A percentile compares a stretch with the other conserved stretches of the same genome.
phyloP scores from a whole-genome alignment of 768 basidiomycete genomes.

The Amanita phalloides region DNA sequence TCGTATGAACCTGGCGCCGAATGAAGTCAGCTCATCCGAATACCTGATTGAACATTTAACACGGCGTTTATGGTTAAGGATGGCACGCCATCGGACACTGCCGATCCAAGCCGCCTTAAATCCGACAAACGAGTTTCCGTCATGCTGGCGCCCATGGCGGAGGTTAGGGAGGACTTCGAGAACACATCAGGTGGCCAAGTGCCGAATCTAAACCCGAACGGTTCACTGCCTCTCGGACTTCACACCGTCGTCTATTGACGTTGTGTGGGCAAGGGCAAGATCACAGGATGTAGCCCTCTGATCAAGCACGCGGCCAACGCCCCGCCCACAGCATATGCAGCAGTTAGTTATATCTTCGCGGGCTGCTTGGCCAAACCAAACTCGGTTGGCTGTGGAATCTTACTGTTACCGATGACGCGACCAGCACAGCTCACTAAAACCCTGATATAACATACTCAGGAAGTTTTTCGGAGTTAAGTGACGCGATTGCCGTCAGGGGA shows the following conservation, averaged over 20 bases:
- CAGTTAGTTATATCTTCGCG: neutral
- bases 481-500: neutral
- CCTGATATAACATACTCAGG: neutral
- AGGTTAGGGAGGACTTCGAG: neutral
- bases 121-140: conserved; percentile 1
- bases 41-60: neutral
- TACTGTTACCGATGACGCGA: conserved; percentile 2
- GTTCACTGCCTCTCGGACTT: neutral
- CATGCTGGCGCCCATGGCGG: neutral
- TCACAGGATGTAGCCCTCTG: neutral
- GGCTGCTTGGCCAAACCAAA: neutral
- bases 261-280: neutral
- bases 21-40: neutral
- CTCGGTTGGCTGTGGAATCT: neutral
- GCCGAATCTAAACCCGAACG: neutral
- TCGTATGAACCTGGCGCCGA: conserved; percentile 1
- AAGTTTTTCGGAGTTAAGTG: neutral
- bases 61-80: conserved; percentile 1
- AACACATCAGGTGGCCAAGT: neutral
- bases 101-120: conserved; percentile 1
- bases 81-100: neutral
- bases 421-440: neutral
- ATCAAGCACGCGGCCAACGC: conserved; percentile 1
- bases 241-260: neutral
- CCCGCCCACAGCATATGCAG: neutral